A percentile compares a stretch with the other conserved stretches of the same genome.
phyloP scores from a whole-genome alignment of 2,329 filamentous ascomycete genomes.

The Leptoxyphium fumago region DNA sequence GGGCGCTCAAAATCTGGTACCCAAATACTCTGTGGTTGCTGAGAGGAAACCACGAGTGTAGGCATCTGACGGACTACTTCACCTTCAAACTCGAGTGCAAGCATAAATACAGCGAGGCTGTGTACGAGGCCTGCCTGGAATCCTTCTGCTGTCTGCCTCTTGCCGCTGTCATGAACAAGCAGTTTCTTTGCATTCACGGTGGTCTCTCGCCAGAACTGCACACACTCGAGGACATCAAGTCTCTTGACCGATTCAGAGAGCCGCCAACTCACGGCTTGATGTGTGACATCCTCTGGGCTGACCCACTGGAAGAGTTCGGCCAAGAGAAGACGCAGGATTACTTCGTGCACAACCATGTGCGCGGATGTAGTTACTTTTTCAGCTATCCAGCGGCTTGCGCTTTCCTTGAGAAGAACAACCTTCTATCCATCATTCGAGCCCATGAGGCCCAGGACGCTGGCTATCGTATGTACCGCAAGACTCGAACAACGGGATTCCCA shows the following conservation, averaged over 20 bases:
- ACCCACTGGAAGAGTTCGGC: conserved; percentile 94
- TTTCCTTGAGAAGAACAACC: conserved; percentile 97
- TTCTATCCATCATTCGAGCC: conserved; percentile 89
- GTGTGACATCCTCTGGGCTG: conserved; percentile 98
- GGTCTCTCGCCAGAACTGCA: conserved; percentile 91
- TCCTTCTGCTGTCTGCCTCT: conserved; percentile 90
- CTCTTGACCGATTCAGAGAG: conserved; percentile 97
- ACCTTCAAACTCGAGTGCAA: conserved; percentile 99
- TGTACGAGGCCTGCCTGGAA: conserved; percentile 97
- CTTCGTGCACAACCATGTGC: conserved; percentile 95
- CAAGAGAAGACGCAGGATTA: conserved; percentile 97
- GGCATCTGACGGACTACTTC: conserved; percentile 98
- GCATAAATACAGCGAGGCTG: conserved; percentile 93
- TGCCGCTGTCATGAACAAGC: conserved; percentile 98
- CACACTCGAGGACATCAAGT: conserved; percentile 85
- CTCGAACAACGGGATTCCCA: conserved; percentile 90
- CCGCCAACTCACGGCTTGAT: conserved; percentile 94
- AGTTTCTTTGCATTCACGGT: conserved; percentile 96
- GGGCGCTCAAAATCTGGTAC: conserved; percentile 98
- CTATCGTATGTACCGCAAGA: conserved; percentile 99
- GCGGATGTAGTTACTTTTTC: conserved; percentile 98
- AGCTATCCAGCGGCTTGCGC: conserved; percentile 94
- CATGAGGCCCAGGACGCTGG: conserved; percentile 98
- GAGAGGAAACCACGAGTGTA: conserved; percentile 95
- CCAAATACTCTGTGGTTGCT: conserved; percentile 94